These are phyloP conservation scores for Ilyonectria robusta DNA, from an alignment of 2,329 filamentous ascomycete species.

Conservation along the genomic window DNA sequence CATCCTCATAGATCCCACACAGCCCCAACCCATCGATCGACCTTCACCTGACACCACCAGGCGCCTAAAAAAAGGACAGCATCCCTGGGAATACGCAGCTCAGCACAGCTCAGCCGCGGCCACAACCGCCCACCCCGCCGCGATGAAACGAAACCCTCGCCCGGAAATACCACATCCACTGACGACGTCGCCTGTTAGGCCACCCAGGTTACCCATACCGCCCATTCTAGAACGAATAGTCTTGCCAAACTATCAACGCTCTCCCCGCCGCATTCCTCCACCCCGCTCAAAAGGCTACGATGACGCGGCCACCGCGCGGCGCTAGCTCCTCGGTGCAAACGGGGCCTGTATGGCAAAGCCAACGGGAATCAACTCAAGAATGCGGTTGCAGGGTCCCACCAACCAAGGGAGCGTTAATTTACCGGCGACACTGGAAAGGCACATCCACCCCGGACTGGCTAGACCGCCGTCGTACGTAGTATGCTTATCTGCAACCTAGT, in stretches of 20 bases:
- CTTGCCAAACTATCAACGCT: background rate
- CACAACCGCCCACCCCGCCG: background rate
- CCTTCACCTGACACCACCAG: background rate
- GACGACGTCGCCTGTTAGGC: background rate
- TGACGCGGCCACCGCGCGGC: conserved; percentile 46
- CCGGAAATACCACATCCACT: background rate
- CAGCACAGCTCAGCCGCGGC: background rate
- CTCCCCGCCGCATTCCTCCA: conserved; percentile 4
- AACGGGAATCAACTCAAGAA: conserved; percentile 4
- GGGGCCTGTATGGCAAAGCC: conserved; percentile 1
- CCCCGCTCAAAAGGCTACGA: conserved; percentile 39
- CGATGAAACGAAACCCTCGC: conserved; percentile 10
- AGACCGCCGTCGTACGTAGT: conserved; percentile 19
- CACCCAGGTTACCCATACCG: background rate
- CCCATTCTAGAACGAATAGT: background rate
- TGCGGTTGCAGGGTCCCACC: background rate
- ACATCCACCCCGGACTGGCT: conserved; percentile 20
- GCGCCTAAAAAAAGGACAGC: conserved; percentile 1
- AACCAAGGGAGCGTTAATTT: background rate
- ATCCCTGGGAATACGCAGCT: background rate
- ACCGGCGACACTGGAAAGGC: conserved; percentile 17
- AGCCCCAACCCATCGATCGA: background rate
- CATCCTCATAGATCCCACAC: background rate
- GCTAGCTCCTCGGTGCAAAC: conserved; percentile 23
- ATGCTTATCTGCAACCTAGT: conserved; percentile 32